Evolutionary conservation across 2,329 filamentous ascomycete genomes (phyloP), one percentile per base, ranked within the genome.

Genomic region (Thermothelomyces thermophilus): DNA sequence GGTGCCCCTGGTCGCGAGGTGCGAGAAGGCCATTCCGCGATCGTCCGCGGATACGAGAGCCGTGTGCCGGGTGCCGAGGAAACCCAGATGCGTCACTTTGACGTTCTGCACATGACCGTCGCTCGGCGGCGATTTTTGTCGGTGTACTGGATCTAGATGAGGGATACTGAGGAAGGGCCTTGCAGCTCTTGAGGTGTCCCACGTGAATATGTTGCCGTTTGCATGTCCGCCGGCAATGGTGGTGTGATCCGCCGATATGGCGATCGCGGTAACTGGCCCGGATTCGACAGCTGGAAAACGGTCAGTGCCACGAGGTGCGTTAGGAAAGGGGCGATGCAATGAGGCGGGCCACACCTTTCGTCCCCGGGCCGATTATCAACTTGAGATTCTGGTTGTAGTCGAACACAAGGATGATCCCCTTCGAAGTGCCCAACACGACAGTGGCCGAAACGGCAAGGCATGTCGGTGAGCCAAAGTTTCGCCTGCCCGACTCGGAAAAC

Each of bases 301-400:
- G 56, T 60, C 26, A 48, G 61, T 73, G 59, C 73, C 65, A 49
- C 51, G 44, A 22, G 45, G 19, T 19, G n/a, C n/a, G n/a, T 8
- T 28, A 14, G 9, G 5, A 30, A 33, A 4, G n/a, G n/a, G n/a
- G n/a, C n/a, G n/a, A n/a, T n/a, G n/a, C n/a, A n/a, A n/a, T n/a
- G n/a, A n/a, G n/a, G n/a, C n/a, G n/a, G n/a, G n/a, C 45, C n/a
- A 69, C n/a, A 87, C 87, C 86, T 76, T 93, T 95, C 1, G 90
- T 95, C 30, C 91, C 90, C 28, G 87, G 86, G 2, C 93, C 93
- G 56, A 98, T 89, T 51, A 97, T 95, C 60, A 87, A 84, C 69
- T 95, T 96, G 50, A 97, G 72, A 59, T 87, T 93, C 69, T 98
- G 93, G 66, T 94, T 89, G 67, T 96, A 97, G 71, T 98, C 94